Percentiles rank a stretch among this genome's conserved stretches.
phyloP scores from a whole-genome alignment of 164 flowering plant species.

The Euptelea pleiosperma region DNA sequence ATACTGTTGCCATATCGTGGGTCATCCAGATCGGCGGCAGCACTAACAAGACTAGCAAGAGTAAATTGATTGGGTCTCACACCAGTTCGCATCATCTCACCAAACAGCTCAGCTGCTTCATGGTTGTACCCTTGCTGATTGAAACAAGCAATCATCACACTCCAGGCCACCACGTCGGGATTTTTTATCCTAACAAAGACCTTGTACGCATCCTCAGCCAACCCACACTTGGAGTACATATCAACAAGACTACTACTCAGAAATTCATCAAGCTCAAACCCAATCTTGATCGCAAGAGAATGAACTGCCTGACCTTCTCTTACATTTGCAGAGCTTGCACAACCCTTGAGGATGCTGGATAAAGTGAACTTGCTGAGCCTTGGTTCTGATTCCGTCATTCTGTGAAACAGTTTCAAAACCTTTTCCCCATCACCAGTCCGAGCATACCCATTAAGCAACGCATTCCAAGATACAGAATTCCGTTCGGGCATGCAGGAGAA shows the following conservation, averaged over 20 bases:
- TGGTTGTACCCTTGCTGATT: constrained; percentile 29
- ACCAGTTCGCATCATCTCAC: constrained; percentile 25
- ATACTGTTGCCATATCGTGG: constrained; percentile 26
- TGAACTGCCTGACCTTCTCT: constrained; percentile 36
- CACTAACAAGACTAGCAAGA: constrained; percentile 40
- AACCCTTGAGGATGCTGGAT: constrained; percentile 37
- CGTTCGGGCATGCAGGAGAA: constrained; percentile 32
- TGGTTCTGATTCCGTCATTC: constrained; percentile 32
- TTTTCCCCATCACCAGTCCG: constrained; percentile 25
- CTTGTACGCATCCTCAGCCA: constrained; percentile 38
- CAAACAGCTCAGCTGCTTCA: constrained; percentile 31
- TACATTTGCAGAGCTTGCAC: constrained; percentile 24
- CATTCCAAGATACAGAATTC: constrained; percentile 46
- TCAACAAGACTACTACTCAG: constrained; percentile 39
- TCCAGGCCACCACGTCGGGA: constrained; percentile 48
- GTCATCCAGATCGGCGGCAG: constrained; percentile 29
- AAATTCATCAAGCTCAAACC: constrained; percentile 30
- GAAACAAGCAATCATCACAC: constrained; percentile 36
- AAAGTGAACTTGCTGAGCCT: constrained; percentile 37
- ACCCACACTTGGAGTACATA: constrained; percentile 50
- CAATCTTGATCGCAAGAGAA: constrained; percentile 28
- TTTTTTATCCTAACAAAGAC: constrained; percentile 30
- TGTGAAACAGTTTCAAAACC: constrained; percentile 29
- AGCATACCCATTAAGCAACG: constrained; percentile 48
- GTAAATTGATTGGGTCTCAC: constrained; percentile 41